Evolutionary conservation across 2,329 filamentous ascomycete species (phyloP).

Genomic region (Aaosphaeria pasadenensis): DNA sequence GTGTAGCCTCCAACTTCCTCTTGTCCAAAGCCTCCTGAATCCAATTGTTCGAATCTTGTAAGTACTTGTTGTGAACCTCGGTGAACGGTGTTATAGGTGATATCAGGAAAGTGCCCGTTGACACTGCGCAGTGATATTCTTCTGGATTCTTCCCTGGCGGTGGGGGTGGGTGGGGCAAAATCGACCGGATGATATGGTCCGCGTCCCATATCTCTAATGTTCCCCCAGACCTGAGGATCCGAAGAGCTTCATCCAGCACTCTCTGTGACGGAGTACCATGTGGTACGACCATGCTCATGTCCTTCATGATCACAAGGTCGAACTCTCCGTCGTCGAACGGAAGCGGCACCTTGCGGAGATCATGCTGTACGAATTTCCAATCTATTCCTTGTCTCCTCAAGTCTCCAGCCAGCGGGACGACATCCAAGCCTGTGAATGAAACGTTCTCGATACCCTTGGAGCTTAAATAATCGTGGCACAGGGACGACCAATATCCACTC

Average conservation of each 20-base stretch:
- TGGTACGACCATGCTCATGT: constrained; percentile 68
- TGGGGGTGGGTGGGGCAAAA: constrained; percentile 72
- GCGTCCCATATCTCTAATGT: constrained; percentile 86
- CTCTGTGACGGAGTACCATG: constrained; percentile 52
- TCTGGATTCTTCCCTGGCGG: constrained; percentile 57
- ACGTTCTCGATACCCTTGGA: constrained; percentile 66
- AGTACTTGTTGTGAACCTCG: constrained; percentile 74
- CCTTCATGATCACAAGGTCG: constrained; percentile 86
- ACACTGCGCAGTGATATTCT: constrained; percentile 62
- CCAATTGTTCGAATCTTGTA: constrained; percentile 83
- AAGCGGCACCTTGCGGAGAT: constrained; percentile 70
- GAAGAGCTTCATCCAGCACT: constrained; percentile 70
- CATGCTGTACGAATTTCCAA: constrained; percentile 87
- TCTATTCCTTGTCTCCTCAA: constrained; percentile 70
- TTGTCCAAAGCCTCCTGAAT: constrained; percentile 70
- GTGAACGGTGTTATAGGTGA: constrained; percentile 80
- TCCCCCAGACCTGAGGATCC: constrained; percentile 74
- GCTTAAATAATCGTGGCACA: constrained; percentile 78
- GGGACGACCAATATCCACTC: constrained; percentile 82
- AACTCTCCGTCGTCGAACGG: constrained; percentile 80
- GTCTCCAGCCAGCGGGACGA: constrained; percentile 68
- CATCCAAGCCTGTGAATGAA: constrained; percentile 78
- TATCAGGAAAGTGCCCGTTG: constrained; percentile 78
- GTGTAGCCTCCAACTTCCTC: constrained; percentile 68
- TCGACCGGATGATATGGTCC: constrained; percentile 78